Percentiles rank a stretch among this genome's conserved stretches.
Evolutionary conservation across 805 yeast species (phyloP).

Genomic region (Myxozyma lipomycoides): DNA sequence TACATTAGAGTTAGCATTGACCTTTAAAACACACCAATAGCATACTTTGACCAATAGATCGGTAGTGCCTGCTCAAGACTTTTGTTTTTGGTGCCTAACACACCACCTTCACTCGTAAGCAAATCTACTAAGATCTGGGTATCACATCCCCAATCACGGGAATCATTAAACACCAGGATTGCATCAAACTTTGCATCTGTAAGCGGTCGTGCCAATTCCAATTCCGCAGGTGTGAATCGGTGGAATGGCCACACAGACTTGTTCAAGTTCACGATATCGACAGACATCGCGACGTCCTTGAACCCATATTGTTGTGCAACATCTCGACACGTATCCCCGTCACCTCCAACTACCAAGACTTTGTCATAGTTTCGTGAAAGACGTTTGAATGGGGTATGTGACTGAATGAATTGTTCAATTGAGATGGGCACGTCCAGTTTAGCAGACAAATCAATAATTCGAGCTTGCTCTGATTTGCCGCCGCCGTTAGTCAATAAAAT

Average conservation of each 20-base stretch:
- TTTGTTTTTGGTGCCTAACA: conserved; percentile 56
- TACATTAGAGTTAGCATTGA: conserved; percentile 69
- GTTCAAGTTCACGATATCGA: conserved; percentile 58
- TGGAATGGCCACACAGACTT: conserved; percentile 69
- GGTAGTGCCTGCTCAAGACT: conserved; percentile 21
- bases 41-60: conserved; percentile 19
- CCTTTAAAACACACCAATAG: not conserved
- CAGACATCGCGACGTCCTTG: conserved; percentile 64
- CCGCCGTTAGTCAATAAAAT: conserved; percentile 90
- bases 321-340: conserved; percentile 58
- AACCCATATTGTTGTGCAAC: conserved; percentile 76
- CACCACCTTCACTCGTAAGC: conserved; percentile 59
- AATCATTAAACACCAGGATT: conserved; percentile 79
- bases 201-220: conserved; percentile 44
- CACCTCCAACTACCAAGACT: conserved; percentile 84
- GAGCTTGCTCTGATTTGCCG: conserved; percentile 62
- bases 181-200: conserved; percentile 54
- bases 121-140: conserved; percentile 71
- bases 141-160: conserved; percentile 84
- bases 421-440: conserved; percentile 46
- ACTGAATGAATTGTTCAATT: conserved; percentile 67
- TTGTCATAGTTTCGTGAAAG: conserved; percentile 51
- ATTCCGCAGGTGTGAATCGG: conserved; percentile 46
- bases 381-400: conserved; percentile 80
- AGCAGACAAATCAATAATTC: conserved; percentile 52